phyloP scores from a whole-genome alignment of 495 filamentous ascomycete genomes.

The Jackrogersella multiformis region DNA sequence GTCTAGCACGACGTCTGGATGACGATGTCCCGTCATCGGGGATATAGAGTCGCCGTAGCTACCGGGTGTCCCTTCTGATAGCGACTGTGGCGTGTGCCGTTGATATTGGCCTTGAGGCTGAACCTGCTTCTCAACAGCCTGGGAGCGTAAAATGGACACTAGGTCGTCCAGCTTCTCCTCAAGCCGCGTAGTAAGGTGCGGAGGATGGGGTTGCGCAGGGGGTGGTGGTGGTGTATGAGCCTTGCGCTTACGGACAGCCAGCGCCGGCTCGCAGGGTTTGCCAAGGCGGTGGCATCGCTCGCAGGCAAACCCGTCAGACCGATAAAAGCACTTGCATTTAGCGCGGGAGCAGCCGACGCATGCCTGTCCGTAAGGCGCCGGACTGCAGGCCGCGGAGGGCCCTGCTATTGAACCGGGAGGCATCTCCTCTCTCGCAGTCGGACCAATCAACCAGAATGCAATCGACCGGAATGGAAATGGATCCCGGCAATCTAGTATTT shows the following conservation, averaged over 20 bases:
- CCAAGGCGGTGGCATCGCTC: slow-evolving; percentile 44
- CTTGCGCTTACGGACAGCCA: slow-evolving; percentile 38
- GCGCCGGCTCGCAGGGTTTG: slow-evolving; percentile 36
- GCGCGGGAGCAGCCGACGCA: slow-evolving; percentile 41
- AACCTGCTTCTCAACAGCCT: slow-evolving; percentile 27
- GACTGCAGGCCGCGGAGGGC: slow-evolving; percentile 26
- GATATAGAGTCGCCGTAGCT: slow-evolving; percentile 10
- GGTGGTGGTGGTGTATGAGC: slow-evolving; percentile 15
- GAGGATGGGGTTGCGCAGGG: slow-evolving; percentile 4
- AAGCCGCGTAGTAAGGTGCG: slow-evolving; percentile 18
- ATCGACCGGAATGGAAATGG: background rate
- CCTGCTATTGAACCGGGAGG: slow-evolving; percentile 3
- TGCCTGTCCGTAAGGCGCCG: slow-evolving; percentile 42
- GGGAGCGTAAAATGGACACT: slow-evolving; percentile 38
- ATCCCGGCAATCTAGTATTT: background rate
- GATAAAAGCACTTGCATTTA: slow-evolving; percentile 46
- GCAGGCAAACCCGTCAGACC: slow-evolving; percentile 31
- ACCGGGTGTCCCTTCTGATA: slow-evolving; percentile 3
- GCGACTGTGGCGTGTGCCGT: slow-evolving; percentile 13
- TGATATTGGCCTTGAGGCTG: slow-evolving; percentile 7
- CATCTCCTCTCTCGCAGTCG: slow-evolving; percentile 11
- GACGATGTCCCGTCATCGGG: background rate
- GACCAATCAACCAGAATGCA: background rate
- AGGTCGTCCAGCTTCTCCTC: slow-evolving; percentile 45
- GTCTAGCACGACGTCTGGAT: slow-evolving; percentile 38